Evolutionary conservation across 177 flowering plant genomes (phyloP).

Genomic region (Telopea speciosissima): DNA sequence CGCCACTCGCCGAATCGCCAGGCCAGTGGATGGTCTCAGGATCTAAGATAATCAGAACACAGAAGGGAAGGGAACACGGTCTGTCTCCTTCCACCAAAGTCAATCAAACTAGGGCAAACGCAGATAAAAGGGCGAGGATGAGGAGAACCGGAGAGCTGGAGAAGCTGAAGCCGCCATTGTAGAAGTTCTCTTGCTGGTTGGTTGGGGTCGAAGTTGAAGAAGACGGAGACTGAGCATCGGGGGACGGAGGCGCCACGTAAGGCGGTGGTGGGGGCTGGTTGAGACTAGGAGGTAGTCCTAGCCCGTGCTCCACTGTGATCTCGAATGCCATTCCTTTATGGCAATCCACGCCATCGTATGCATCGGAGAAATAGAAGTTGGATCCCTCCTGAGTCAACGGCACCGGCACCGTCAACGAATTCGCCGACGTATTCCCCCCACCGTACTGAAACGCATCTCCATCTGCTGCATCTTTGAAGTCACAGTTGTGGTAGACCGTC

Average conservation of each 20-base stretch:
- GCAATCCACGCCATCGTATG: constrained; percentile 66
- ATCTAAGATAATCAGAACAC: too few relatives aligned
- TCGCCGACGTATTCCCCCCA: constrained; percentile 32
- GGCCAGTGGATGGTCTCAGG: too few relatives aligned
- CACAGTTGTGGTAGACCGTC: constrained; percentile 54
- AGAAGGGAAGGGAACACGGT: too few relatives aligned
- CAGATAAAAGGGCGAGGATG: too few relatives aligned
- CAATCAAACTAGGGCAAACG: too few relatives aligned
- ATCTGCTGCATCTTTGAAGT: constrained; percentile 37
- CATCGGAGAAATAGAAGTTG: constrained; percentile 73
- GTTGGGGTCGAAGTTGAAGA: constrained; percentile 17
- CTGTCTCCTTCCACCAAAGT: too few relatives aligned
- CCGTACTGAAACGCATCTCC: constrained; percentile 45
- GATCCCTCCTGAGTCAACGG: constrained; percentile 51
- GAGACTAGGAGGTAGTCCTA: constrained; percentile 77
- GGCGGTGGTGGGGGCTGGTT: constrained; percentile 87
- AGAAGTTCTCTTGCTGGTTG: constrained; percentile 14
- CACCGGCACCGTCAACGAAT: constrained; percentile 34
- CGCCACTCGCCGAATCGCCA: too few relatives aligned
- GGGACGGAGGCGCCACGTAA: constrained; percentile 37
- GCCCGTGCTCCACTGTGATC: constrained; percentile 52
- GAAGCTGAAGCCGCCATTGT: constrained; percentile 11
- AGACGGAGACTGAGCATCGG: constrained; percentile 26
- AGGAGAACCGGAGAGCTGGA: too few relatives aligned
- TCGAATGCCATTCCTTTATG: constrained; percentile 60